A percentile compares a stretch with the other conserved stretches of the same genome.
phyloP scores from a whole-genome alignment of 2,329 filamentous ascomycete species.

The Fusarium buharicum region DNA sequence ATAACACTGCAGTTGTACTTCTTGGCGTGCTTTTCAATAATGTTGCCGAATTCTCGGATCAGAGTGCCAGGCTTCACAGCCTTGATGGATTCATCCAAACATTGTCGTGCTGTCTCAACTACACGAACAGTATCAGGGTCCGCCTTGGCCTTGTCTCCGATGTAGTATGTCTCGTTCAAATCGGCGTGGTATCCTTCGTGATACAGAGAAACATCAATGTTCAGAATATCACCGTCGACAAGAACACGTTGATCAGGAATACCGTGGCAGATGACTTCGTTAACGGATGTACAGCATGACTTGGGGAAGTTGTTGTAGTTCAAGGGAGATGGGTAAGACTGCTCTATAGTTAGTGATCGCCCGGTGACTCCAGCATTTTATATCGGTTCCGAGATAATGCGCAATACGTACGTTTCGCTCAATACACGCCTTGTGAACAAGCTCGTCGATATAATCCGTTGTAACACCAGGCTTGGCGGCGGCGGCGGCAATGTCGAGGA shows the following conservation, averaged over 20 bases:
- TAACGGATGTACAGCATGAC: slow-evolving; percentile 94
- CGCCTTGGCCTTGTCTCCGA: slow-evolving; percentile 85
- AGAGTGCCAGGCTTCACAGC: slow-evolving; percentile 92
- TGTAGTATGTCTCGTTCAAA: slow-evolving; percentile 98
- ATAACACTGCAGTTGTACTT: slow-evolving; percentile 86
- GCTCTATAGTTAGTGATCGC: slow-evolving; percentile 13
- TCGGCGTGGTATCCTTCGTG: slow-evolving; percentile 96
- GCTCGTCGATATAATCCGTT: slow-evolving; percentile 92
- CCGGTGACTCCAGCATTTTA: not conserved
- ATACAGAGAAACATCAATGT: slow-evolving; percentile 95
- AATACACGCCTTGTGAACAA: slow-evolving; percentile 94
- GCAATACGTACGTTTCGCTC: slow-evolving; percentile 80
- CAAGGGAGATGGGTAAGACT: slow-evolving; percentile 94
- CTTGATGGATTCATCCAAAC: slow-evolving; percentile 88
- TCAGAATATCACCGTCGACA: slow-evolving; percentile 93
- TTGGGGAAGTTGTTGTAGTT: slow-evolving; percentile 98
- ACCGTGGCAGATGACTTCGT: slow-evolving; percentile 98
- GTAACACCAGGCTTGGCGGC: slow-evolving; percentile 90
- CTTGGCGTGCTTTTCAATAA: slow-evolving; percentile 96
- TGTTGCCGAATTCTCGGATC: slow-evolving; percentile 92
- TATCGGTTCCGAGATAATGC: not conserved
- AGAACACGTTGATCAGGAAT: slow-evolving; percentile 92
- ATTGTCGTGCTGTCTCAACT: slow-evolving; percentile 89
- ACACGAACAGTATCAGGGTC: slow-evolving; percentile 90
- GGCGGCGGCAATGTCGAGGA: slow-evolving; percentile 88